These are phyloP conservation scores for Malus domestica DNA, from an alignment of 306 rosid genomes.

Conservation along the genomic window ASM211411v1 NC_041804.1:7875501-7876000, in stretches of 20 bases:
- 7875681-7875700: neutral
- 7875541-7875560: neutral
- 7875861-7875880: too few relatives aligned
- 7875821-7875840: neutral
- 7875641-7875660: neutral
- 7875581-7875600: neutral
- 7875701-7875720: neutral
- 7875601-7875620: neutral
- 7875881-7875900: too few relatives aligned
- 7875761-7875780: neutral
- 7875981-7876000: neutral
- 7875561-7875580: neutral
- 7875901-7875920: too few relatives aligned
- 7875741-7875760: neutral
- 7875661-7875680: neutral
- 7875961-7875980: too few relatives aligned
- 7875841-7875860: neutral
- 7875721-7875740: neutral
- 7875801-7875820: neutral
- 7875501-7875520: conserved; percentile 1
- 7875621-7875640: neutral
- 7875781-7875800: neutral
- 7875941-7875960: too few relatives aligned
- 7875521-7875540: neutral
- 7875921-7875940: too few relatives aligned